Conservation (phyloP, 768 basidiomycete species). For the Trichaptum fuscoviolaceum region DNA sequence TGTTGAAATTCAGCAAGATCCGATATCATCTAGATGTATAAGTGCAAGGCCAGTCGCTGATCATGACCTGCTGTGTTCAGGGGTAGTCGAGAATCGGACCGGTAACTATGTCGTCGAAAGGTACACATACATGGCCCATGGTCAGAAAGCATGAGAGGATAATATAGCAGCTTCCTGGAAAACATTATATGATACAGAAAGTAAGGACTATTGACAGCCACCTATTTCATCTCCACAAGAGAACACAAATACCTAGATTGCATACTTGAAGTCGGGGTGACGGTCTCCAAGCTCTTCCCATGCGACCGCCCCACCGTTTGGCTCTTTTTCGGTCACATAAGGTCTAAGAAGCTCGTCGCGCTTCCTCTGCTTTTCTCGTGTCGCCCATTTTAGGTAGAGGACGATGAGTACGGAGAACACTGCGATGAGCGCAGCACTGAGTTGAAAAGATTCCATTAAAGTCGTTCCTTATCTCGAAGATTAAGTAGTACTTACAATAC, state of each 20-base stretch:
- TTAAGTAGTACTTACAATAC: slow-evolving; percentile 25
- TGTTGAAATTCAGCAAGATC: too few species aligned
- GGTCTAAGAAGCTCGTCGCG: slow-evolving; percentile 26
- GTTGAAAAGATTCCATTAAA: not conserved
- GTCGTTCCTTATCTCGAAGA: not conserved
- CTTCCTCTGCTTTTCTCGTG: slow-evolving; percentile 25
- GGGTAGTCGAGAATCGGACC: too few species aligned
- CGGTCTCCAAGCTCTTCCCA: slow-evolving; percentile 32
- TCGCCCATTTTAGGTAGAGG: slow-evolving; percentile 17
- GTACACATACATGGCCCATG: too few species aligned
- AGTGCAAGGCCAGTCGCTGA: too few species aligned
- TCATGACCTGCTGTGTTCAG: too few species aligned
- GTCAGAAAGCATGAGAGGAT: too few species aligned
- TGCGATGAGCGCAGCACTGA: slow-evolving; percentile 24
- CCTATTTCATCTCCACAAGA: not conserved
- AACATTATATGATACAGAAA: too few species aligned
- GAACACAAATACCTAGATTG: slow-evolving; percentile 10
- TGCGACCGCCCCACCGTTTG: slow-evolving; percentile 22
- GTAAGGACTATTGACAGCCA: too few species aligned
- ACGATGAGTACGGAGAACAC: slow-evolving; percentile 23
- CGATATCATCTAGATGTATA: too few species aligned
- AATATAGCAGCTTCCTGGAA: too few species aligned
- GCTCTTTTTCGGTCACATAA: slow-evolving; percentile 24
- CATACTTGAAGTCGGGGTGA: slow-evolving; percentile 33
- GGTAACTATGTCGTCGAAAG: too few species aligned